Conservation (phyloP, 2,329 filamentous ascomycete genomes). For the Alternaria sp. region DNA sequence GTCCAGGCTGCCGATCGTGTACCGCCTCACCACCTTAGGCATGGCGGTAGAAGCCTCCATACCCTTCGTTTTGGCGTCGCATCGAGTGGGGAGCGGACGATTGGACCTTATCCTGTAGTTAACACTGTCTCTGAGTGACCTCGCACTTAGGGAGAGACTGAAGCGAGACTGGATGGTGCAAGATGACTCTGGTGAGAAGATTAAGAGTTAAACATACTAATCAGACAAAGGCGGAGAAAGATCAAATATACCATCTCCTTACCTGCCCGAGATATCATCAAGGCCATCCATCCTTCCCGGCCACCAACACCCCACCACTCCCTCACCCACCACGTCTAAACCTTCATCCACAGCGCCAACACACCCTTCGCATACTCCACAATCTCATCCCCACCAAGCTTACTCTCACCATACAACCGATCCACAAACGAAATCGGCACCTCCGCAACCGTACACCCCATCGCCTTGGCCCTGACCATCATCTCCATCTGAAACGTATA, state of each 20-base stretch:
- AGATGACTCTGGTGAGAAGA: conserved; percentile 1
- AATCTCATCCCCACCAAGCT: conserved; percentile 94
- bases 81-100: too few species aligned
- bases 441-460: conserved; percentile 93
- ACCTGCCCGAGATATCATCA: conserved; percentile 6
- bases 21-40: too few species aligned
- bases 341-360: conserved; percentile 57
- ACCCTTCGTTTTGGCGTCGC: too few species aligned
- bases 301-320: conserved; percentile 38
- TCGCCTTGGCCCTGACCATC: conserved; percentile 95
- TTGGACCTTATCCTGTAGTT: too few species aligned
- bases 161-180: background rate
- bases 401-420: conserved; percentile 91
- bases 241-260: background rate
- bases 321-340: conserved; percentile 37
- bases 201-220: conserved; percentile 21
- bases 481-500: conserved; percentile 99
- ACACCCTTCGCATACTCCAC: conserved; percentile 86
- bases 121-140: too few species aligned
- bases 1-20: too few species aligned
- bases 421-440: conserved; percentile 95
- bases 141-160: too few species aligned
- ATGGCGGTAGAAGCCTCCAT: too few species aligned
- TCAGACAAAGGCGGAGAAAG: conserved; percentile 6
- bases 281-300: conserved; percentile 8